Conservation (phyloP, 2,329 filamentous ascomycete species). For the Alternaria gaisen region DNA sequence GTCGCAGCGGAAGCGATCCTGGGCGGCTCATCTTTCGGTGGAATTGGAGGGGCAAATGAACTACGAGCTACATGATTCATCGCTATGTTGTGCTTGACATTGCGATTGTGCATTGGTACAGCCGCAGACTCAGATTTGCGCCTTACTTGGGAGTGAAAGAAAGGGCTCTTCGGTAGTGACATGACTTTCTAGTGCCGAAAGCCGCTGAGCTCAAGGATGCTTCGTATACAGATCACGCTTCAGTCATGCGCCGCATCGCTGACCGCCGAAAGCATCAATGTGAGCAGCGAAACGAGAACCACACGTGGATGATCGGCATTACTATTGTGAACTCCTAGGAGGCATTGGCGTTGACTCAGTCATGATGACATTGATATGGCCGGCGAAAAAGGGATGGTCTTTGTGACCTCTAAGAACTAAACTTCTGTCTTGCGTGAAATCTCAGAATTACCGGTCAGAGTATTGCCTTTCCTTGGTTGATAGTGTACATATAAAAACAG, state of each 20-base stretch:
- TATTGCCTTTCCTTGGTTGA: background rate
- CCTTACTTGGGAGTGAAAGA: background rate
- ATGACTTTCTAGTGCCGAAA: background rate
- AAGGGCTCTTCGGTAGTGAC: background rate
- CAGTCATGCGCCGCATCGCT: background rate
- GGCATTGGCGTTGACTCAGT: background rate
- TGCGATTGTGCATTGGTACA: background rate
- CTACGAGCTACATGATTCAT: background rate
- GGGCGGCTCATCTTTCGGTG: background rate
- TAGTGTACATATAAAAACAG: background rate
- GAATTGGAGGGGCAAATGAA: background rate
- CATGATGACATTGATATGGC: background rate
- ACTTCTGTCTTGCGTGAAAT: background rate
- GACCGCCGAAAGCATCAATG: too few species aligned
- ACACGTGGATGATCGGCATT: background rate
- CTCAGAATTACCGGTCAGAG: background rate
- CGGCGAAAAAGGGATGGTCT: background rate
- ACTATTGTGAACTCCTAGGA: background rate
- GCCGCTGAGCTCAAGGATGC: background rate
- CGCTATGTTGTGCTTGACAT: background rate
- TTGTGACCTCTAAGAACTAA: background rate
- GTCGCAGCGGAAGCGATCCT: background rate
- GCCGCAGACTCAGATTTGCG: background rate
- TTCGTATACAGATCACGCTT: background rate
- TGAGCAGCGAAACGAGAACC: background rate